Evolutionary conservation across 495 filamentous ascomycete species (phyloP), one percentile per base, ranked within the genome.

Genomic region (Cairneyella variabilis): DNA sequence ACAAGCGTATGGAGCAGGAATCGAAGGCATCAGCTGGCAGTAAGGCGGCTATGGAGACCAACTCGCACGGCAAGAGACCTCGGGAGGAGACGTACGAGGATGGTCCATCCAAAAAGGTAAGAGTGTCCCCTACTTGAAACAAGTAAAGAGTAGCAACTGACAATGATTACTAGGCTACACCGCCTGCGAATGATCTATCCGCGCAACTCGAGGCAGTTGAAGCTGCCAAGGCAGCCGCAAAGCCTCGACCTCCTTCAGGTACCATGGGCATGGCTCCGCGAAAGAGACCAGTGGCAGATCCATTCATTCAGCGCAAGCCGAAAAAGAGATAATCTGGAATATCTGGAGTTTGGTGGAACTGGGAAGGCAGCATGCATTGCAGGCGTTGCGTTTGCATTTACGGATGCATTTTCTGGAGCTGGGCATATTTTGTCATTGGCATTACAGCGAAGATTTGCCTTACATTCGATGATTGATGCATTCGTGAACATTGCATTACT

Each of bases 281-380:
- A 7, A 71, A 66, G 47, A 70, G 64, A 44, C 48, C 60, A 32
- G 23, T 65, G 17, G 63, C 62, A 0, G 71, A 75, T 58, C 72
- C 71, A 34, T 75, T 76, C 40, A 74, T 76, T 42, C 64, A 59
- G 40, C 62, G 71, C 48, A 72, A 73, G 60, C 70, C 64, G 16
- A 48, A 51, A 47, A 64, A 64, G 49, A 61, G 60, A 52, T 56
- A 40, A 49, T 49, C 16, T 21, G 11, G 9, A 21, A 25, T 18
- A 28, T 26, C 32, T 34, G 28, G 50, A 9, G 40, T 26, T 36
- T 12, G 20, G 21, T 9, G 49, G 14, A 26, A 21, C 3, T 36
- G 34, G 36, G 20, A 27, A 28, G 4, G 5, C 28, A 20, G 3
- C 3, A 25, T 42, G 48, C 26, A 36, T 48, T 36, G 4, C 8